Evolutionary conservation across 2,329 filamentous ascomycete genomes (phyloP), one percentile per base, ranked within the genome.

Genomic region (Geosmithia flava): DNA sequence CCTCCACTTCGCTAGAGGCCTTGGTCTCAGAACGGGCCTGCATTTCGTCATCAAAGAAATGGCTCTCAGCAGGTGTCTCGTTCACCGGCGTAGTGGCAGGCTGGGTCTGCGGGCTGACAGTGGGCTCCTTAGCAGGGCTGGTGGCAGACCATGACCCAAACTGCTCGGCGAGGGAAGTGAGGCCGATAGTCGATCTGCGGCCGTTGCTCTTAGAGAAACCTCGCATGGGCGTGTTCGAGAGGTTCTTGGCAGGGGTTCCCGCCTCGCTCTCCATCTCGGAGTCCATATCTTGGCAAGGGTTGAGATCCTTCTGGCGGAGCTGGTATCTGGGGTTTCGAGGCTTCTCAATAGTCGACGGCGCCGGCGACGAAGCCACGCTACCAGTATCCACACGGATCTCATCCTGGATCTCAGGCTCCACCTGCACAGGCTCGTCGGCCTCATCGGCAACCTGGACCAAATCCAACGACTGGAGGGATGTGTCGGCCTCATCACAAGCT

Each of bases 1-100:
- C 40, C 37, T n/a, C n/a, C 8, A 39, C 13, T n/a, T 42, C 15
- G n/a, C 23, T 7, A 20, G 27, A 6, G n/a, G 2, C 17, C 23
- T 20, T n/a, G 10, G 17, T 23, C 29, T 59, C 56, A 5, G 59
- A 54, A 16, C 64, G 60, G 3, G 61, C 54, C 19, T 62, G 54
- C 74, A 82, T 81, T 52, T 77, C 76, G 47, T 83, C 78, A 11
- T 83, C 78, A 47, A 83, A 83, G 59, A 75, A 81, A 7, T 66
- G 58, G 20, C 53, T 50, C 4, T 52, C 51, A 16, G 45, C 49
- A 16, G 47, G 20, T 13, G 23, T 20, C 20, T 44, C 19, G 8
- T 10, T 16, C 13, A 23, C 20, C 42, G 42, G 13, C 19, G 42
- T 20, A 44, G 42, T 23, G 2, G 16, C 20, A 23, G 42, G 8